phyloP scores from a whole-genome alignment of 768 basidiomycete species.

The Amanita molliuscula region DNA sequence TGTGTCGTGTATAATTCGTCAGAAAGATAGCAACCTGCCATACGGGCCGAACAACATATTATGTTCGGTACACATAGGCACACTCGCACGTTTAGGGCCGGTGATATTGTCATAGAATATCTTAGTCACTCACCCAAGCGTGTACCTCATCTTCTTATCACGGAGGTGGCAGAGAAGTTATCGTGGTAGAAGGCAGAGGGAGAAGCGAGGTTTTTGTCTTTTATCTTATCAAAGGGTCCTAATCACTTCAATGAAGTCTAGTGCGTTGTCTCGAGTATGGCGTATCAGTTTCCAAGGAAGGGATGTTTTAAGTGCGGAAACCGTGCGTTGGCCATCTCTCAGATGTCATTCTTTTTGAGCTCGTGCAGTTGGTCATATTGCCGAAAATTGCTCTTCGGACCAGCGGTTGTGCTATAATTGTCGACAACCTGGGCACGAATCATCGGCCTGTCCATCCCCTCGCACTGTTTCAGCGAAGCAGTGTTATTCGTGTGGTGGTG shows the following conservation, averaged over 20 bases:
- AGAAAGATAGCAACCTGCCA: no score
- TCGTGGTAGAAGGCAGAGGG: conserved; percentile 65
- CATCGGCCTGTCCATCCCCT: conserved; percentile 77
- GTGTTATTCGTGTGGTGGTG: conserved; percentile 88
- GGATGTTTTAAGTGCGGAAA: conserved; percentile 94
- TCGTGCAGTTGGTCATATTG: conserved; percentile 77
- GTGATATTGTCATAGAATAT: neutral
- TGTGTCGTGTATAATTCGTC: no score
- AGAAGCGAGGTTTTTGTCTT: conserved; percentile 31
- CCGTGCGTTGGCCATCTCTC: conserved; percentile 37
- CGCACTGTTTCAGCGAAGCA: conserved; percentile 78
- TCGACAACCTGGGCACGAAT: conserved; percentile 90
- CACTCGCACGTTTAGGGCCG: conserved; percentile 8
- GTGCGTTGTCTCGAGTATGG: conserved; percentile 42
- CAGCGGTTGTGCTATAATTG: conserved; percentile 92
- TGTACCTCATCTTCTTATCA: conserved; percentile 40
- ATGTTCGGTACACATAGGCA: no score
- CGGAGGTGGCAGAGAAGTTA: conserved; percentile 60
- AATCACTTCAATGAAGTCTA: conserved; percentile 1
- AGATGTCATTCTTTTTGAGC: conserved; percentile 8
- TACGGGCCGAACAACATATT: no score
- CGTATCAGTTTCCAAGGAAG: conserved; percentile 77
- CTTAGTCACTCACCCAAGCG: conserved; percentile 13
- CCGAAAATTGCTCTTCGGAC: conserved; percentile 84
- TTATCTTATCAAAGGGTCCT: neutral